phyloP scores from a whole-genome alignment of 163 green algal genomes.

The Chloroidium sp. region DNA sequence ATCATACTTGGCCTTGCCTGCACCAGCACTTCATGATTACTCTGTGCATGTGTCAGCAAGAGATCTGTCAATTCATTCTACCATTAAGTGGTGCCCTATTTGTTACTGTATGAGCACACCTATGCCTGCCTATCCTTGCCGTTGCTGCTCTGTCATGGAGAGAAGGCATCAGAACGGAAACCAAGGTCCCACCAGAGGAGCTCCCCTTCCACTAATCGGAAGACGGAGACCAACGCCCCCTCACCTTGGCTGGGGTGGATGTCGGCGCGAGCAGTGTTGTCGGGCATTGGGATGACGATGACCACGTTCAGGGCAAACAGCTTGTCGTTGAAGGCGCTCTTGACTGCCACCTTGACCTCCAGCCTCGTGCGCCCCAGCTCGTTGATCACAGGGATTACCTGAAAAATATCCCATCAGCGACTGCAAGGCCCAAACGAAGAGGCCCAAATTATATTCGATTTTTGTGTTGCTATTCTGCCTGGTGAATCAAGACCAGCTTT shows the following conservation, averaged over 20 bases:
- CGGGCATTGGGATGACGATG: conserved; percentile 81
- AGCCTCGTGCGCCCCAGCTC: conserved; percentile 85
- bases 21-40: not conserved
- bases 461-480: too few relatives aligned
- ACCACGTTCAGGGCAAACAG: conserved; percentile 61
- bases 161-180: too few relatives aligned
- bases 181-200: too few relatives aligned
- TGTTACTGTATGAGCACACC: too few relatives aligned
- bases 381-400: conserved; percentile 78
- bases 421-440: too few relatives aligned
- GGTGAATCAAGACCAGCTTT: too few relatives aligned
- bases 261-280: conserved; percentile 79
- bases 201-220: not conserved
- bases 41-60: not conserved
- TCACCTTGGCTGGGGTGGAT: conserved; percentile 57
- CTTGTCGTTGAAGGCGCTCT: conserved; percentile 58
- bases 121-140: too few relatives aligned
- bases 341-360: conserved; percentile 55
- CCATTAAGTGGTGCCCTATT: too few relatives aligned
- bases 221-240: not conserved
- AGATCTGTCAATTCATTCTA: not conserved
- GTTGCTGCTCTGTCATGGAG: too few relatives aligned
- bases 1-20: conserved; percentile 94
- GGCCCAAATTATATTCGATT: too few relatives aligned
- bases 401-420: conserved; percentile 27